Conservation (phyloP, 208 protist genomes). For the Phytomonas sp. region DNA sequence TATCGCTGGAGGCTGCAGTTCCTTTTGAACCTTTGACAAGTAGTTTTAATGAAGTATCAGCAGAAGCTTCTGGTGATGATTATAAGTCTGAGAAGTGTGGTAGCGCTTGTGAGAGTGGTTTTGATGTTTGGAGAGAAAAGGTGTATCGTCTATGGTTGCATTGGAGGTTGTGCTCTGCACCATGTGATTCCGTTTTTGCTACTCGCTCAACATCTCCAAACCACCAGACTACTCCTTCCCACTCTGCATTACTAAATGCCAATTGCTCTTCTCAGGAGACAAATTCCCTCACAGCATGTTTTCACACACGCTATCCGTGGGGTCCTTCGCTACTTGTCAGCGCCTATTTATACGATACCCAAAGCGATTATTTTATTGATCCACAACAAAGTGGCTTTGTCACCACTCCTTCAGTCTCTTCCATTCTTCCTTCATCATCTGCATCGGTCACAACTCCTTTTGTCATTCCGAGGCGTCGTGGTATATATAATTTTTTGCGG, state of each 20-base stretch:
- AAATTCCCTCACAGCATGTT: not conserved
- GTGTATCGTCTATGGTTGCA: constrained; percentile 34
- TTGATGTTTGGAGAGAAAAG: constrained; percentile 18
- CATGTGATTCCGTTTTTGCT: not conserved
- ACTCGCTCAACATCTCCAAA: not conserved
- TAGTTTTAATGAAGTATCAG: constrained; percentile 7
- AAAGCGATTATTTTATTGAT: constrained; percentile 71
- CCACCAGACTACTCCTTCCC: not conserved
- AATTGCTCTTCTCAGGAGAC: not conserved
- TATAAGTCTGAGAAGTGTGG: not conserved
- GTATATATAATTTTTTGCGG: constrained; percentile 58
- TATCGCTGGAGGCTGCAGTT: constrained; percentile 61
- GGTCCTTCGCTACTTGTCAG: constrained; percentile 50
- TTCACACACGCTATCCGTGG: constrained; percentile 30
- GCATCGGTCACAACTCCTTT: constrained; percentile 13
- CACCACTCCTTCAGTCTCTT: not conserved
- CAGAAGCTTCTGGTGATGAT: not conserved
- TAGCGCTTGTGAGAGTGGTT: constrained; percentile 1
- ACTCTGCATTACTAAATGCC: not conserved
- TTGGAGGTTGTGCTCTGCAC: constrained; percentile 20
- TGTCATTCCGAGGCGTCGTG: constrained; percentile 30
- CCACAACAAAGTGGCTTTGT: constrained; percentile 5
- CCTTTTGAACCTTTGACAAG: constrained; percentile 26
- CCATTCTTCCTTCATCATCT: constrained; percentile 4
- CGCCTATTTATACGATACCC: constrained; percentile 41